These are phyloP conservation scores for rapeseed (Brassica napus) DNA, from an alignment of 345 rosid species.

Conservation along the genomic window DNA sequence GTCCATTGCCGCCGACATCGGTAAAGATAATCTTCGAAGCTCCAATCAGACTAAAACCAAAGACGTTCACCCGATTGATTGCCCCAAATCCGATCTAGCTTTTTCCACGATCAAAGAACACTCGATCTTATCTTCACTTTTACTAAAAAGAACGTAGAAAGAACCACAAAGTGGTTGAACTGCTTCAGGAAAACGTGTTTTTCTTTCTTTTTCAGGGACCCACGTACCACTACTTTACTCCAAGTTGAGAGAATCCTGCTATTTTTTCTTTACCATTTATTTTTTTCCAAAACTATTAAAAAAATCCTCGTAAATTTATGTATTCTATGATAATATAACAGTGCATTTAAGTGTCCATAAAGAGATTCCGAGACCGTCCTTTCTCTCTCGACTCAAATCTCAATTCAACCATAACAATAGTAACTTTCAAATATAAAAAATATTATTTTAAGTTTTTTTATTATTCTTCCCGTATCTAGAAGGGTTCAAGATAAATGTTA, in stretches of 20 bases:
- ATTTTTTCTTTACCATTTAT: not conserved
- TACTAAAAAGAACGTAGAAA: no score
- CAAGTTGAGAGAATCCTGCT: not conserved
- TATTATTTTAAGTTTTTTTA: not conserved
- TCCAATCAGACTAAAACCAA: no score
- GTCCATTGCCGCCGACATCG: no score
- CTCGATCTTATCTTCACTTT: no score
- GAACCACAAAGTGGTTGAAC: no score
- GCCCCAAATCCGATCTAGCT: no score
- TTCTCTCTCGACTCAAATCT: conserved; percentile 28
- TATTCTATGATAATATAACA: conserved; percentile 22
- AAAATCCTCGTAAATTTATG: not conserved
- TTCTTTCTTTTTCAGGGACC: no score
- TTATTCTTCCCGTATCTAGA: not conserved
- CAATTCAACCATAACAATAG: conserved; percentile 26
- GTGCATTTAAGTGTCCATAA: conserved; percentile 6
- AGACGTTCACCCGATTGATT: no score
- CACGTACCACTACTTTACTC: no score
- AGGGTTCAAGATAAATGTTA: conserved; percentile 16
- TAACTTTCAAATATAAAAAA: not conserved
- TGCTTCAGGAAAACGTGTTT: no score
- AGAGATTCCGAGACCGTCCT: conserved; percentile 30
- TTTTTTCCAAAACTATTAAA: not conserved
- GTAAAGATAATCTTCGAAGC: no score
- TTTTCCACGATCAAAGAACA: no score